A percentile compares a stretch with the other conserved stretches of the same genome.
Conservation (phyloP, 495 filamentous ascomycete genomes). For the Talaromyces ruber region DNA sequence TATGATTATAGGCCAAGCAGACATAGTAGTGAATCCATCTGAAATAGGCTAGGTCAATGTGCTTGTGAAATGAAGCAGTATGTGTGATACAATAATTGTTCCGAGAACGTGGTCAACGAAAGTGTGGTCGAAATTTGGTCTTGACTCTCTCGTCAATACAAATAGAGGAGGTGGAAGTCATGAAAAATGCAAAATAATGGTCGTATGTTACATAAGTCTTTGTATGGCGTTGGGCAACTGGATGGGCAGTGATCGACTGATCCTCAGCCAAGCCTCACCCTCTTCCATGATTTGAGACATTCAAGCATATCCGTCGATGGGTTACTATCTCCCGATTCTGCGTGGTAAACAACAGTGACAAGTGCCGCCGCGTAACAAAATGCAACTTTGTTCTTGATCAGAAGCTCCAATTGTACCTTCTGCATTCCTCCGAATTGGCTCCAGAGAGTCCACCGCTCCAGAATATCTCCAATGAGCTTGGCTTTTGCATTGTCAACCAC, state of each 20-base stretch:
- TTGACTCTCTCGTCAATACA: no score
- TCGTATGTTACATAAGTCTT: no score
- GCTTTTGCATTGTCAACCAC: slow-evolving; percentile 40
- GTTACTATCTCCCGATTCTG: slow-evolving; percentile 38
- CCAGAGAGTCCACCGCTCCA: slow-evolving; percentile 52
- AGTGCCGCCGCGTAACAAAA: slow-evolving; percentile 48
- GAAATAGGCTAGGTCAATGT: no score
- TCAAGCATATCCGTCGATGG: slow-evolving; percentile 54
- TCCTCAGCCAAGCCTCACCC: slow-evolving; percentile 45
- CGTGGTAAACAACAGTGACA: slow-evolving; percentile 39
- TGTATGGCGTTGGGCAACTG: no score
- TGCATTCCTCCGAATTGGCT: slow-evolving; percentile 50
- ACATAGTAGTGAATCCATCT: no score
- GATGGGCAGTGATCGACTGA: no score
- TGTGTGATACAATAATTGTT: no score
- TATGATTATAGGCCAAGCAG: neutral
- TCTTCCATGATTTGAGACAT: slow-evolving; percentile 50
- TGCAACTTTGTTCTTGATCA: slow-evolving; percentile 31
- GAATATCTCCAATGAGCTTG: slow-evolving; percentile 32
- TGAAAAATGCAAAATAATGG: no score
- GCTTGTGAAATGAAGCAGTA: no score
- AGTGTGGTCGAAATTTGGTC: no score
- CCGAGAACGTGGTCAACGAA: no score
- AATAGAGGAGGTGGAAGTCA: no score
- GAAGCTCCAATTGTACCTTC: slow-evolving; percentile 34